phyloP scores from a whole-genome alignment of 1,284 basidiomycete genomes.

The Leccinum variabile region DNA sequence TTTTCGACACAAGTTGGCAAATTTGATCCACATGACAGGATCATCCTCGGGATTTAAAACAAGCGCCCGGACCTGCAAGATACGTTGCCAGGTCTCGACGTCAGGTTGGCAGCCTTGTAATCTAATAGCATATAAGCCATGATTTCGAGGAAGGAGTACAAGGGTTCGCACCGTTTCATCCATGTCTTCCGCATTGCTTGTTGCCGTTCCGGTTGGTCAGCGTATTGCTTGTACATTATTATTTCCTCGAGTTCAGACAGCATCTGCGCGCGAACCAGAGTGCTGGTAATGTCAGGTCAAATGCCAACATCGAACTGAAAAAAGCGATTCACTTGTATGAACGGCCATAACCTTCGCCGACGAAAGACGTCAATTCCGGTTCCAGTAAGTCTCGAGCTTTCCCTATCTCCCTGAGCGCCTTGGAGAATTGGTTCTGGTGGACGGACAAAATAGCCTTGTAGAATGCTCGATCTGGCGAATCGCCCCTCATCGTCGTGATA shows the following conservation, averaged over 20 bases:
- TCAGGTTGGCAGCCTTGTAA: slow-evolving; percentile 97
- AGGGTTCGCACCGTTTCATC: slow-evolving; percentile 77
- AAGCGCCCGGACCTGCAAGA: slow-evolving; percentile 93
- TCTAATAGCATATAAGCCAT: slow-evolving; percentile 41
- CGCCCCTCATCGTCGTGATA: slow-evolving; percentile 90
- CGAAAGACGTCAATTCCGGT: slow-evolving; percentile 88
- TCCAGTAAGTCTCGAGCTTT: slow-evolving; percentile 95
- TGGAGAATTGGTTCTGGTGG: slow-evolving; percentile 94
- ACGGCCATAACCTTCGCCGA: slow-evolving; percentile 94
- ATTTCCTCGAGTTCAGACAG: slow-evolving; percentile 98
- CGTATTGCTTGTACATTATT: slow-evolving; percentile 92
- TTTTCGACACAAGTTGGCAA: slow-evolving; percentile 86
- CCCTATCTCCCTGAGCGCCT: slow-evolving; percentile 88
- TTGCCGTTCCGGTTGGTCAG: slow-evolving; percentile 92
- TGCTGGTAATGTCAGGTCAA: slow-evolving; percentile 47
- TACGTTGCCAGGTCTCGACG: slow-evolving; percentile 99
- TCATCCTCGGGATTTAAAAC: slow-evolving; percentile 95
- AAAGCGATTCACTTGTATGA: slow-evolving; percentile 80
- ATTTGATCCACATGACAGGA: slow-evolving; percentile 96
- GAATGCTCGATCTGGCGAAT: slow-evolving; percentile 94
- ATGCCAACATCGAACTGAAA: slow-evolving; percentile 1
- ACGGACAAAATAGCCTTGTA: slow-evolving; percentile 95
- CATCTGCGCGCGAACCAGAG: slow-evolving; percentile 98
- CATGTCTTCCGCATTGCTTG: slow-evolving; percentile 86
- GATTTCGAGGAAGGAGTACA: not conserved